Conservation (phyloP, 2,329 filamentous ascomycete genomes). For the Fusarium tanahbumbuense region DNA sequence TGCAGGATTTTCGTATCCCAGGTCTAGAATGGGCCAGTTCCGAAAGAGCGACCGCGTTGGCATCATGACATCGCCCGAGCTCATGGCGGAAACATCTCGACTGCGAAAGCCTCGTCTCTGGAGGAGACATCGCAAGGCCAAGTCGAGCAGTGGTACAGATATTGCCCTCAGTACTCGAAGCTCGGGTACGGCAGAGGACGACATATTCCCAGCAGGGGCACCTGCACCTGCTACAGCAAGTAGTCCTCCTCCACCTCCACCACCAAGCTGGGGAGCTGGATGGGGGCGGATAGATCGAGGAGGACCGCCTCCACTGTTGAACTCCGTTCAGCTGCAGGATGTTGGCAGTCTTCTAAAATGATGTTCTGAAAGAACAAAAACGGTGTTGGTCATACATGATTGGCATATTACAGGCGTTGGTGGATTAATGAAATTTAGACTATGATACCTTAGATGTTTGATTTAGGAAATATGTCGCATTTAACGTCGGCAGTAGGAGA, state of each 20-base stretch:
- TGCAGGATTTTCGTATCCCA: slow-evolving; percentile 63
- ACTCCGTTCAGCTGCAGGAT: slow-evolving; percentile 50
- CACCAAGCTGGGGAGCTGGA: slow-evolving; percentile 49
- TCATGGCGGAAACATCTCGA: slow-evolving; percentile 45
- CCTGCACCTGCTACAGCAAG: slow-evolving; percentile 19
- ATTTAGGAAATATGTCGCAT: slow-evolving; percentile 40
- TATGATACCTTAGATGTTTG: slow-evolving; percentile 48
- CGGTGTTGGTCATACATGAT: slow-evolving; percentile 15
- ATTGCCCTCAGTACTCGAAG: slow-evolving; percentile 50
- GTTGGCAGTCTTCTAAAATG: slow-evolving; percentile 50
- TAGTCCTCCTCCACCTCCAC: slow-evolving; percentile 33
- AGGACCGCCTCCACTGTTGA: slow-evolving; percentile 44
- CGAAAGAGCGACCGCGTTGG: slow-evolving; percentile 52
- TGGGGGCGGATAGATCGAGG: slow-evolving; percentile 49
- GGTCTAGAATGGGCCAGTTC: slow-evolving; percentile 45
- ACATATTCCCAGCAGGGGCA: slow-evolving; percentile 37
- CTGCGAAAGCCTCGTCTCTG: slow-evolving; percentile 47
- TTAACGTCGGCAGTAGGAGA: slow-evolving; percentile 22
- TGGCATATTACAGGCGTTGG: slow-evolving; percentile 43
- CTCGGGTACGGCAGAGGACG: slow-evolving; percentile 44
- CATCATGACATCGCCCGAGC: slow-evolving; percentile 59
- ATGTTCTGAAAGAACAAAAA: slow-evolving; percentile 10
- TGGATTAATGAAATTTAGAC: slow-evolving; percentile 44
- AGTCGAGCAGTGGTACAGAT: slow-evolving; percentile 48
- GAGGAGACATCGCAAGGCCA: slow-evolving; percentile 45